Base-by-base conservation (phyloP, 441 rosid genomes). In the Gossypium gossypioides region DNA sequence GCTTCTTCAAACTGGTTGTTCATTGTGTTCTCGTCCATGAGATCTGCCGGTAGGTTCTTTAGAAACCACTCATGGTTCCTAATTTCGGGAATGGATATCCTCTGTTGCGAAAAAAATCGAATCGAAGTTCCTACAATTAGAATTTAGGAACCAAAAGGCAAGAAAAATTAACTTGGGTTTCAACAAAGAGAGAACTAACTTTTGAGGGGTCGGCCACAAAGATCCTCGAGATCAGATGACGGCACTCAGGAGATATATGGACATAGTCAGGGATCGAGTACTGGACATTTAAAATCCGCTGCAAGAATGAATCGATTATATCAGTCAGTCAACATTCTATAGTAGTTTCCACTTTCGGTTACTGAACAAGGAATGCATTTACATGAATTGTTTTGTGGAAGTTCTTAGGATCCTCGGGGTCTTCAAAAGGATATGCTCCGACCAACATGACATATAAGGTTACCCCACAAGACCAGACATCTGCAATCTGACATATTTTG, bases 401-500 rank as follows among this genome's bases (percentile, higher is more conserved):
- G 81, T 92, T 92, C 83, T 88, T 95, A 24, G 99, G 99, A 69
- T 95, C 99, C 12, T 87, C 94, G 2, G 97, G 99, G 76, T 92
- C 97, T 85, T 95, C 99, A 2, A 95, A 95, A 62, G 99, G 98
- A 79, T 92, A 95, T 22, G 99, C 97, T 77, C 99, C 99, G 40
- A 95, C 98, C 72, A 95, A 78, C 98, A 95, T 95, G 21, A 95
- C 97, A 44, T 91, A 95, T 48, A 95, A 72, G 69, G 98, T 95
- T 71, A 95, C 99, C 18, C 99, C 99, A 69, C 99, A 95, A 21
- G 99, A 95, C 99, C 99, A 95, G 19, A 95, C 99, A 80, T 95
- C 99, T 10, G 99, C 99, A 80, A 95, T 84, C 99, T 95, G 68
- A 57, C 9, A 52, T 29, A 82, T 69, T 44, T 40, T 18, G 46